Base-by-base conservation (phyloP, 305 asterid genomes). In the Plantago coronopus region DNA sequence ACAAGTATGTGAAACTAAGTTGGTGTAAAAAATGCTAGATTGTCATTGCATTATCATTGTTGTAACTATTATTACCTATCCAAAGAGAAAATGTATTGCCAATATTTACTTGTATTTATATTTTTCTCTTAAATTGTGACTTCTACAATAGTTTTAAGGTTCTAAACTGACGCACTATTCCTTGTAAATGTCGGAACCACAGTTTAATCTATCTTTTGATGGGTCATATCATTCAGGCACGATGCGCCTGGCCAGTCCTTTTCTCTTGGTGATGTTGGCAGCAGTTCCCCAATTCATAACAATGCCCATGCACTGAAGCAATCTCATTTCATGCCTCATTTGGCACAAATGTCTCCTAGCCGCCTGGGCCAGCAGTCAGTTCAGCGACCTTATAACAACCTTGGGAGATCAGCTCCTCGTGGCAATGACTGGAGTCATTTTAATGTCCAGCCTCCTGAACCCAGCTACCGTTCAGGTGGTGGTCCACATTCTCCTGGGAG, bases 341-440 rank as follows among this genome's bases (percentile, higher is more conserved):
- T 69, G 62, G 67, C 81, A 49, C 90, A 69, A 69, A 70, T 56
- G 77, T 86, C 91, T 51, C 89, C 83, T 50, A 88, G 91, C 73
- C 89, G 89, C 38, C 69, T 82, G 59, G 86, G 91, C 37, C 59
- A 54, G 43, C 29, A 75, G 64, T 82, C 85, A 9, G 45, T 54
- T 63, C 88, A 82, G 79, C 82, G 83, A 72, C 78, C 7, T 54
- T 19, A 74, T 62, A 80, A 66, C 78, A 80, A 66, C 78, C 81
- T 78, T 17, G 94, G 95, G 72, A 80, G 95, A 66, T 66, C 91
- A 43, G 76, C 83, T 53, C 83, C 80, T 67, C 88, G 80, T 62
- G 87, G 86, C 60, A 79, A 72, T 54, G 82, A 80, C 59, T 76
- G 79, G 77, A 72, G 66, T 74, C 78, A 74, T 74, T 46, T 64